A percentile compares a stretch with the other conserved stretches of the same genome.
These are phyloP conservation scores for Brassica balearica DNA, from an alignment of 441 rosid species.

Conservation along the genomic window DNA sequence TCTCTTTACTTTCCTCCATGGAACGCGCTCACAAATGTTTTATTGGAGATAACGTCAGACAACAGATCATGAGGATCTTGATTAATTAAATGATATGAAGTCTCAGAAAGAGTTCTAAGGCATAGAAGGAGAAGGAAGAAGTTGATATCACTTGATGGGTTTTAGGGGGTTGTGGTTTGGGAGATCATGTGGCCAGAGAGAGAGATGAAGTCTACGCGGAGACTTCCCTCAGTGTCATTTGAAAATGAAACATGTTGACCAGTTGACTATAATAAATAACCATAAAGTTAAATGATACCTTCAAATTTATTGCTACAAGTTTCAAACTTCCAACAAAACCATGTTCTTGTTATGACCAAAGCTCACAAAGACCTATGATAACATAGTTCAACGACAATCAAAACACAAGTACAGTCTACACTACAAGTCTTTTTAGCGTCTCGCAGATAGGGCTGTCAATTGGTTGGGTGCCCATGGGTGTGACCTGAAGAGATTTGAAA, in stretches of 20 bases:
- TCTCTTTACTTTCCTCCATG: neutral
- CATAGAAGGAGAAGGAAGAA: neutral
- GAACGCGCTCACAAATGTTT: neutral
- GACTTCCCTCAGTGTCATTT: neutral
- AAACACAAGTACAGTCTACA: neutral
- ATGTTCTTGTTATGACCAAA: neutral
- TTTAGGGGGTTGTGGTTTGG: neutral
- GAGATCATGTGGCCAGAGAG: neutral
- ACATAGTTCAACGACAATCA: neutral
- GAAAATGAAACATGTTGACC: neutral
- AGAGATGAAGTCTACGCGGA: neutral
- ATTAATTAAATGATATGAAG: neutral
- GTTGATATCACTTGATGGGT: neutral
- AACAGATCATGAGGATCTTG: neutral
- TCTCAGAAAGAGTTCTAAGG: neutral
- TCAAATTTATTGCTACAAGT: neutral
- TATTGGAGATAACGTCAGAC: neutral
- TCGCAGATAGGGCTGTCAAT: no score
- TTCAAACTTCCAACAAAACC: neutral
- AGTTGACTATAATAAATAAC: constrained; percentile 1
- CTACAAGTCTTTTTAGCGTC: neutral
- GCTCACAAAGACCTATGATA: neutral
- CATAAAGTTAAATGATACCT: neutral
- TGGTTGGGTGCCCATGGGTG: no score
- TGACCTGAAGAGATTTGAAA: no score